Evolutionary conservation across 1,139 yeast genomes (phyloP), one percentile per base, ranked within the genome.

Genomic region (Scheffersomyces segobiensis): DNA sequence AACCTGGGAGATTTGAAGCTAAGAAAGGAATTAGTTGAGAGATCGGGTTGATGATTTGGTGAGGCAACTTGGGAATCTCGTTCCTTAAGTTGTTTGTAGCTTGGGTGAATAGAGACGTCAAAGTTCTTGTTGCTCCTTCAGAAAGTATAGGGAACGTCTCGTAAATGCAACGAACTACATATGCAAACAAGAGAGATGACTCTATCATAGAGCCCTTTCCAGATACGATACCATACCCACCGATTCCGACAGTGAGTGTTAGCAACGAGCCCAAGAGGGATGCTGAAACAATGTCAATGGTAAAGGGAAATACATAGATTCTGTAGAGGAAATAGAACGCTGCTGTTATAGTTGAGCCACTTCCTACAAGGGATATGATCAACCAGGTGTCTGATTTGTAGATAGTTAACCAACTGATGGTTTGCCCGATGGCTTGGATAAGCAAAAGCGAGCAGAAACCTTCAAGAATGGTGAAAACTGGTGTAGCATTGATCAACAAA

Each of bases 391-490:
- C 96, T 10, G 93, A 89, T 63, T 81, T 84, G 64, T 81, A 78
- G 48, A 81, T 78, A n/a, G 88, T 85, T 53, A 92, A 76, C 89
- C 95, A 89, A 61, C 85, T 82, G 57, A 91, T 83, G 8, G 91
- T 86, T 69, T 92, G 95, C 7, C 98, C 98, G 50, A 91, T 83
- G 8, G 97, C 93, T 74, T 95, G 99, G 61, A 95, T 91, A 39
- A 93, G 88, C 58, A 95, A 78, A 51, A 95, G 82, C 0, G 97
- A 87, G 74, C 98, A 95, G 67, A 95, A 89, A 0, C 99, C 99
- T 76, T 95, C 99, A 57, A 93, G 76, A 18, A 93, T 81, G 1
- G 98, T 91, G 73, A 95, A 93, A 53, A 91, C 78, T 0, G 97
- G 96, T 0, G 99, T 95, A 7, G 97, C 85, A 70, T 91, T 91